phyloP scores from a whole-genome alignment of 768 basidiomycete genomes.

The Boletus sensibilis region DNA sequence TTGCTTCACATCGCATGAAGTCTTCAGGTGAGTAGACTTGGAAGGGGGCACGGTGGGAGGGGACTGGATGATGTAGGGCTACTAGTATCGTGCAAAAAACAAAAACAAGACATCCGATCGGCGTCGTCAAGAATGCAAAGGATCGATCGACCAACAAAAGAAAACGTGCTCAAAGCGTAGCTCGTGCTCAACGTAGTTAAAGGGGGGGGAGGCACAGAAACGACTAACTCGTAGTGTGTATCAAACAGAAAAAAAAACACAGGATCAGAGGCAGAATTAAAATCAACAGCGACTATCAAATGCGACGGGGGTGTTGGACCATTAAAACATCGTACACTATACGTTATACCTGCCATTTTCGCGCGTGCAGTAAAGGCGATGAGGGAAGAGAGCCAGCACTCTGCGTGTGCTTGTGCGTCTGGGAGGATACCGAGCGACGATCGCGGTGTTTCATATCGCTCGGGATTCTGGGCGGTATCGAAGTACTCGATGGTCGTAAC shows the following conservation, averaged over 20 bases:
- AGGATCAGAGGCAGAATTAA: background rate
- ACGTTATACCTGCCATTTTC: slow-evolving; percentile 9
- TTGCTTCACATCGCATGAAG: background rate
- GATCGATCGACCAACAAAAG: background rate
- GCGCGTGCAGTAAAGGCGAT: background rate
- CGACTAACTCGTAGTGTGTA: background rate
- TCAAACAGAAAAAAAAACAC: background rate
- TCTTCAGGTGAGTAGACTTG: background rate
- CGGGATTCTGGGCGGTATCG: background rate
- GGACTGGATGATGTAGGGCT: background rate
- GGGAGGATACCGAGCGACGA: slow-evolving; percentile 3
- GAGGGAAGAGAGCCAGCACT: background rate
- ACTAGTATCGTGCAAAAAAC: background rate
- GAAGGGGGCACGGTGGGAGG: background rate
- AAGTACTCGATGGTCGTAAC: slow-evolving; percentile 2
- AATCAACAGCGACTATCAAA: background rate
- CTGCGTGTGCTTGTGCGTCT: slow-evolving; percentile 7
- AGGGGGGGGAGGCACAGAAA: background rate
- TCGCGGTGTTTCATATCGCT: slow-evolving; percentile 1
- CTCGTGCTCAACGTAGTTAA: background rate
- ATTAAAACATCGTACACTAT: slow-evolving; percentile 1
- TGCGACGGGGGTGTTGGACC: background rate
- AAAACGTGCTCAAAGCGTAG: background rate
- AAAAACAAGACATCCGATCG: background rate
- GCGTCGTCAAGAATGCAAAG: background rate